phyloP scores from a whole-genome alignment of 192 early-diverging fungal species.

The Jimgerdemannia flammicorona region DNA sequence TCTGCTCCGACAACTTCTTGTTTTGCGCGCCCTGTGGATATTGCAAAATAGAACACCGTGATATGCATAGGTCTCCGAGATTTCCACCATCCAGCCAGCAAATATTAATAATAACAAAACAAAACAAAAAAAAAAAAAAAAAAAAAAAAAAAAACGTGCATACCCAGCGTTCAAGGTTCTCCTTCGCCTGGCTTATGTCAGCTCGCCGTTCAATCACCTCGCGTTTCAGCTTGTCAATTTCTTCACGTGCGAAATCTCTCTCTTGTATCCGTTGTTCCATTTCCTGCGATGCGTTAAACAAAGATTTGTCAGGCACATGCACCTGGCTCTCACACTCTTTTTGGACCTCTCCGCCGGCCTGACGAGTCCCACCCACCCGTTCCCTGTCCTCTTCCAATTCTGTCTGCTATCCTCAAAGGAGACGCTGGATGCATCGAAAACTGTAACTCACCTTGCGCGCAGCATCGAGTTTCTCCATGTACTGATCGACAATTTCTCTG shows the following conservation, averaged over 20 bases:
- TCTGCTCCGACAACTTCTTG: neutral
- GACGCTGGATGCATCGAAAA: neutral
- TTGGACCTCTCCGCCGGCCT: too few species aligned
- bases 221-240: slow-evolving; percentile 12
- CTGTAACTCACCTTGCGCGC: slow-evolving; percentile 17
- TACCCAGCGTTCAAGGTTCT: neutral
- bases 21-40: neutral
- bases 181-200: neutral
- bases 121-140: neutral
- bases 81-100: neutral
- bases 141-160: neutral
- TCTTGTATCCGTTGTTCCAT: slow-evolving; percentile 19
- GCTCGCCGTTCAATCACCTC: neutral
- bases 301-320: neutral
- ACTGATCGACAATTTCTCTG: slow-evolving; percentile 33
- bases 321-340: neutral
- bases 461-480: slow-evolving; percentile 33
- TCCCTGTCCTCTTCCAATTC: neutral
- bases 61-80: too few species aligned
- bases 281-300: neutral
- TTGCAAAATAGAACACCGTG: neutral
- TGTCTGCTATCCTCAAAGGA: too few species aligned
- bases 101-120: neutral
- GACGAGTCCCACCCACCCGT: too few species aligned
- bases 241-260: slow-evolving; percentile 25